phyloP scores from a whole-genome alignment of 1,284 basidiomycete species.

The Rhodotorula sp. region DNA sequence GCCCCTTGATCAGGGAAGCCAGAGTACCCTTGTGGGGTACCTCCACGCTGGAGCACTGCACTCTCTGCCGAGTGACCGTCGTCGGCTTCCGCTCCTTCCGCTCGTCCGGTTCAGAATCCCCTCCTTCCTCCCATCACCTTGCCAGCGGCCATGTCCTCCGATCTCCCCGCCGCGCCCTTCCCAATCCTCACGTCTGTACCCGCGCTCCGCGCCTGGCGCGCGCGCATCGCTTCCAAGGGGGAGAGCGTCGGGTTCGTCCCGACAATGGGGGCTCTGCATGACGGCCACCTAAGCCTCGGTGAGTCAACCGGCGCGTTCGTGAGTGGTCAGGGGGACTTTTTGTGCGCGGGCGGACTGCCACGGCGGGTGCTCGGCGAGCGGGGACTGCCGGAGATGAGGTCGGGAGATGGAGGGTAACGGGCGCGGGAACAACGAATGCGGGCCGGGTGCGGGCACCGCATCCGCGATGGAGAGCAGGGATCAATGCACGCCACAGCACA shows the following conservation, averaged over 20 bases:
- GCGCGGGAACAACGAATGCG: neutral
- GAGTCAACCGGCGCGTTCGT: slow-evolving; percentile 32
- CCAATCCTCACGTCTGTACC: slow-evolving; percentile 73
- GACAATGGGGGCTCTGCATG: slow-evolving; percentile 96
- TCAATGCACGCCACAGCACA: too few relatives aligned
- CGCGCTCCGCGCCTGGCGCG: slow-evolving; percentile 75
- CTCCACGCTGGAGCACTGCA: neutral
- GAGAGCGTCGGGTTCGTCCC: slow-evolving; percentile 81
- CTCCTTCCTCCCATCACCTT: neutral
- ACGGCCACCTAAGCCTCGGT: slow-evolving; percentile 90
- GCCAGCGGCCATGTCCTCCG: neutral
- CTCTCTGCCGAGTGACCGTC: too few relatives aligned
- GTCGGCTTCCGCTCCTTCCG: neutral
- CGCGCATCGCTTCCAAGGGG: slow-evolving; percentile 53
- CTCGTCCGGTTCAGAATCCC: neutral
- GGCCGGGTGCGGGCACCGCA: too few relatives aligned
- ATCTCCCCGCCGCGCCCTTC: slow-evolving; percentile 50
- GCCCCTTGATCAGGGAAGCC: too few relatives aligned
- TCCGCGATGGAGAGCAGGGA: too few relatives aligned
- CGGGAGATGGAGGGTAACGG: neutral
- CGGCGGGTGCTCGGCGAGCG: neutral
- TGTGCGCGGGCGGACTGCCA: neutral
- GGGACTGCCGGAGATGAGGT: neutral
- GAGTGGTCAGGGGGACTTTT: neutral
- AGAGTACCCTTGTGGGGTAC: too few relatives aligned